Evolutionary conservation across 2,329 filamentous ascomycete species (phyloP), one percentile per base, ranked within the genome.

Genomic region (Septoria petroselini): DNA sequence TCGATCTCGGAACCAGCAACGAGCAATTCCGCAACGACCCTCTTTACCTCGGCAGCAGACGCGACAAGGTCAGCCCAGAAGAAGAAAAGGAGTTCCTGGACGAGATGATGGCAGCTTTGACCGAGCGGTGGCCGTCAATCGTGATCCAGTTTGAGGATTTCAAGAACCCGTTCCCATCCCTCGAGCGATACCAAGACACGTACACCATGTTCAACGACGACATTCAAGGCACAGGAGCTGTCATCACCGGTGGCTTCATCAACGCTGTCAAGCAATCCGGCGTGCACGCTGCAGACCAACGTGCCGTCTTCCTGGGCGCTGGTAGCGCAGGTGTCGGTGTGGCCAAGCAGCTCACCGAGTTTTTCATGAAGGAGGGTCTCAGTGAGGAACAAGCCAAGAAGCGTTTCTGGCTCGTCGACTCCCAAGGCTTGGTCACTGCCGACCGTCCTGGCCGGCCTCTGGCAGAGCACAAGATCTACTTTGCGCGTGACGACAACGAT

Each of bases 201-300:
- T 91, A 95, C 77, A 91, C 88, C 71, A 94, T 88, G 79, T 98
- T 98, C 82, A 97, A 97, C 71, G 93, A 97, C 67, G 91, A 98
- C 68, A 93, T 98, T 67, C 91, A 97, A 76, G 91, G 91, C 59
- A 97, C 93, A 62, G 93, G 93, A 62, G 90, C 91, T 57, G 93
- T 98, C 65, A 90, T 97, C 55, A 80, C 96, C 48, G 91, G 81
- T 57, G 91, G 91, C 62, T 78, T 86, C 69, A 82, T 87, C 72
- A 81, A 79, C 58, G 79, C 78, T 21, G 89, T 95, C 53, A 91
- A 91, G 73, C 82, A 88, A 54, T 94, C 90, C 11, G 86, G 85
- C 43, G 83, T 95, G 12, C 87, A 89, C 21, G 74, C 91, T 42
- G 86, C 89, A 71, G 89, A 97, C 65, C 93, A 98, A 72, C 86